phyloP scores from a whole-genome alignment of 495 filamentous ascomycete genomes.

The Podospora tetraspora region DNA sequence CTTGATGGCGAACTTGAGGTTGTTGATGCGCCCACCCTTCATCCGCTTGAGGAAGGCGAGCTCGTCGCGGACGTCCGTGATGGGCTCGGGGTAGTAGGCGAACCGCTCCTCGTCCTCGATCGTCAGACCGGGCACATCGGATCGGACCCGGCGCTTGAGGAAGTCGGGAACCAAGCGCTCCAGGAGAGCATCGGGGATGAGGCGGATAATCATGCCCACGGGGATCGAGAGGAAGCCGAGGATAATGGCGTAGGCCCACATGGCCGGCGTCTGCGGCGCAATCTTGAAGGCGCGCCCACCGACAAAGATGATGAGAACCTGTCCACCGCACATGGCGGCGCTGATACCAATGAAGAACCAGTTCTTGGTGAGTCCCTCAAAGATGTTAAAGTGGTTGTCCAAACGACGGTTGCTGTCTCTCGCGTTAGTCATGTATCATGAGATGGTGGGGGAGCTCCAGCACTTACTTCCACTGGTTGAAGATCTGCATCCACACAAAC shows the following conservation, averaged over 20 bases:
- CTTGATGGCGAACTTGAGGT: slow-evolving; percentile 76
- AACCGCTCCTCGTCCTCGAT: slow-evolving; percentile 72
- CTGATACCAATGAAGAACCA: slow-evolving; percentile 82
- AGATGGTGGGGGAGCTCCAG: neutral
- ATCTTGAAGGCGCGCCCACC: slow-evolving; percentile 71
- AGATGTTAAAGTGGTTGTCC: slow-evolving; percentile 86
- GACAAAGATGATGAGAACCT: slow-evolving; percentile 75
- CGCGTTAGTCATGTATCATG: slow-evolving; percentile 12
- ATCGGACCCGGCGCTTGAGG: slow-evolving; percentile 56
- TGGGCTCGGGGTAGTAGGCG: slow-evolving; percentile 63
- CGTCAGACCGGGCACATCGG: slow-evolving; percentile 45
- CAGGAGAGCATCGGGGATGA: slow-evolving; percentile 51
- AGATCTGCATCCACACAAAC: slow-evolving; percentile 96
- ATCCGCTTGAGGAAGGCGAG: slow-evolving; percentile 83
- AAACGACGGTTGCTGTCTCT: slow-evolving; percentile 65
- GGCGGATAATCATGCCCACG: slow-evolving; percentile 65
- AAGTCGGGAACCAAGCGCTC: slow-evolving; percentile 61
- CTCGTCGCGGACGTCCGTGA: slow-evolving; percentile 73
- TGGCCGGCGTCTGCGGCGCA: slow-evolving; percentile 54
- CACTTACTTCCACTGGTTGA: slow-evolving; percentile 86
- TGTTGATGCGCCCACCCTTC: slow-evolving; percentile 84
- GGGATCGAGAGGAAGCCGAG: slow-evolving; percentile 68
- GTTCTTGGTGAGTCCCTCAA: slow-evolving; percentile 72
- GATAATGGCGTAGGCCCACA: slow-evolving; percentile 74
- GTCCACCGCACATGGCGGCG: slow-evolving; percentile 69